Conservation (phyloP, 805 yeast genomes). For the Candida fluviatilis region DNA sequence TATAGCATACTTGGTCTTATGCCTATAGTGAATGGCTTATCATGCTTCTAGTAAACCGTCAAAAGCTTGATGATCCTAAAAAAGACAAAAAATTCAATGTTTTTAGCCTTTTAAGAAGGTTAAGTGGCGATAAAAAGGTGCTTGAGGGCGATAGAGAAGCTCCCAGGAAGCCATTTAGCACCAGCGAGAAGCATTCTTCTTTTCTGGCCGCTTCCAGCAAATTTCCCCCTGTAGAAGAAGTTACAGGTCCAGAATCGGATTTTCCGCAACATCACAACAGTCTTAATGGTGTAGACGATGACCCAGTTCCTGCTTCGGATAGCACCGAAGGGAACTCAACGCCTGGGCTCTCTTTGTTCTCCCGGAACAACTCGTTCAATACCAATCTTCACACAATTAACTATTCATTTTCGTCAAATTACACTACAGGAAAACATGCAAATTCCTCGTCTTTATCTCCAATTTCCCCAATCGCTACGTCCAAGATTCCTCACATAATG, state of each 20-base stretch:
- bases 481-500: not conserved
- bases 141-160: not conserved
- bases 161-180: too few species aligned
- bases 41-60: slow-evolving; percentile 3
- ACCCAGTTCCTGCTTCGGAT: not conserved
- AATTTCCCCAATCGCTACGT: not conserved
- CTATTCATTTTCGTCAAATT: slow-evolving; percentile 1
- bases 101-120: not conserved
- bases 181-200: too few species aligned
- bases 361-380: not conserved
- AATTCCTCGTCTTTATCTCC: slow-evolving; percentile 1
- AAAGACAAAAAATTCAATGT: slow-evolving; percentile 2
- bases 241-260: too few species aligned
- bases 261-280: too few species aligned
- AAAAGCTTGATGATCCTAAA: not conserved
- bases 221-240: too few species aligned
- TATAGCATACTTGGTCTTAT: too few species aligned
- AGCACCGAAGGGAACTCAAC: not conserved
- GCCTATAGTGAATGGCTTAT: not conserved
- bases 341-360: not conserved
- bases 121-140: slow-evolving; percentile 3
- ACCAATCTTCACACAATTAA: not conserved
- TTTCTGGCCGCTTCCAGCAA: too few species aligned
- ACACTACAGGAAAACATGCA: not conserved
- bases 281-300: too few species aligned